Conservation (phyloP, 2,329 filamentous ascomycete genomes). For the Talaromyces piceae region DNA sequence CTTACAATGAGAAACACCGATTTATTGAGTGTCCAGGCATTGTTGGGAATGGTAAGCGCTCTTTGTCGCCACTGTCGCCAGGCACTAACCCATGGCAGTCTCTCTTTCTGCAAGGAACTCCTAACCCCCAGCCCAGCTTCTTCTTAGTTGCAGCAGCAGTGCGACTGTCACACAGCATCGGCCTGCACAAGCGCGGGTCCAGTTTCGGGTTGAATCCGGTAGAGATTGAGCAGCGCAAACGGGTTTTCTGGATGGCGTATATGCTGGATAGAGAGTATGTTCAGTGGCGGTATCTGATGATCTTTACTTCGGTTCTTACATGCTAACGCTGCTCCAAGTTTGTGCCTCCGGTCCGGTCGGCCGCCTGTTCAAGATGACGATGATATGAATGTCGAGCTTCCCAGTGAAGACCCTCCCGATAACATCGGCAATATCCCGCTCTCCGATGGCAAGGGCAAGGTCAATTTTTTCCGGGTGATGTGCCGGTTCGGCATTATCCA, state of each 20-base stretch:
- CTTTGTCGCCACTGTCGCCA: neutral
- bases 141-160: conserved; percentile 87
- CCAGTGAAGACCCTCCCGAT: conserved; percentile 81
- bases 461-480: conserved; percentile 91
- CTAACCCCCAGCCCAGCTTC: conserved; percentile 91
- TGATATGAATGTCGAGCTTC: conserved; percentile 92
- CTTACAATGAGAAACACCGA: conserved; percentile 95
- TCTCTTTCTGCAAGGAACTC: conserved; percentile 89
- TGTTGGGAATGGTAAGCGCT: conserved; percentile 68
- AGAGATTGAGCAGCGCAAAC: conserved; percentile 83
- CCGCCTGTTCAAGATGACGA: conserved; percentile 68
- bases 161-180: conserved; percentile 84
- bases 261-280: conserved; percentile 62
- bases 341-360: conserved; percentile 63
- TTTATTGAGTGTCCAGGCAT: conserved; percentile 84
- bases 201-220: conserved; percentile 89
- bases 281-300: neutral
- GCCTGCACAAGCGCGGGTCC: conserved; percentile 85
- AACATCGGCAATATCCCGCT: conserved; percentile 92
- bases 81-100: conserved; percentile 40
- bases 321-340: conserved; percentile 32
- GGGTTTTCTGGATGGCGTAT: conserved; percentile 72
- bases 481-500: conserved; percentile 88
- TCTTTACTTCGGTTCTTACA: too few species aligned
- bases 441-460: conserved; percentile 78